Conservation (phyloP, 2,329 filamentous ascomycete genomes). For the Colletotrichum nymphaeae region DNA sequence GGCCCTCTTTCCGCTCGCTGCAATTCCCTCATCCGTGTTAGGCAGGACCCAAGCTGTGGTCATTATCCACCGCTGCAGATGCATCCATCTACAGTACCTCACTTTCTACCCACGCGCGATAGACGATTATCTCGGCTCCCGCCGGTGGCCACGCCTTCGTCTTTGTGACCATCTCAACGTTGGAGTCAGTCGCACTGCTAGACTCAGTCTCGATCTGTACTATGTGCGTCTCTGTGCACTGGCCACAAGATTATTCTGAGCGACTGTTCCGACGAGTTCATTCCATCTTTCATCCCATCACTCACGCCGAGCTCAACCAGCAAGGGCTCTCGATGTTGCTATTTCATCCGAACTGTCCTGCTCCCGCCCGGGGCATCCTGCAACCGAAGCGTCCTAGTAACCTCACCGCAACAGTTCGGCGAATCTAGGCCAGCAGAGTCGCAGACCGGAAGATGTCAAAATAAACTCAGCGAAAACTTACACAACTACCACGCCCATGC, state of each 20-base stretch:
- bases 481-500: too few species aligned
- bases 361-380: neutral
- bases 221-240: neutral
- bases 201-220: neutral
- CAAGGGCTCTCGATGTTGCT: neutral
- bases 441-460: neutral
- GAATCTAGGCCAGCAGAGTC: neutral
- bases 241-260: neutral
- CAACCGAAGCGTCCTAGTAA: neutral
- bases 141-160: too few species aligned
- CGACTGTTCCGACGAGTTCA: neutral
- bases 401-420: constrained; percentile 11
- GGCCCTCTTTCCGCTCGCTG: constrained; percentile 6
- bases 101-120: neutral
- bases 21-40: neutral
- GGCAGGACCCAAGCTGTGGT: neutral
- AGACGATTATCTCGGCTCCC: neutral
- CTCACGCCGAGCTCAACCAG: neutral
- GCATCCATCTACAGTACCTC: too few species aligned
- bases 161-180: too few species aligned
- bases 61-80: neutral
- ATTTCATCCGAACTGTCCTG: constrained; percentile 1
- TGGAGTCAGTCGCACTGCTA: too few species aligned
- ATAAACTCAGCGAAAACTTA: neutral
- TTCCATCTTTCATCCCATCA: neutral